These are phyloP conservation scores for Malassezia slooffiae DNA, from an alignment of 1,284 basidiomycete species.

Conservation along the genomic window DNA sequence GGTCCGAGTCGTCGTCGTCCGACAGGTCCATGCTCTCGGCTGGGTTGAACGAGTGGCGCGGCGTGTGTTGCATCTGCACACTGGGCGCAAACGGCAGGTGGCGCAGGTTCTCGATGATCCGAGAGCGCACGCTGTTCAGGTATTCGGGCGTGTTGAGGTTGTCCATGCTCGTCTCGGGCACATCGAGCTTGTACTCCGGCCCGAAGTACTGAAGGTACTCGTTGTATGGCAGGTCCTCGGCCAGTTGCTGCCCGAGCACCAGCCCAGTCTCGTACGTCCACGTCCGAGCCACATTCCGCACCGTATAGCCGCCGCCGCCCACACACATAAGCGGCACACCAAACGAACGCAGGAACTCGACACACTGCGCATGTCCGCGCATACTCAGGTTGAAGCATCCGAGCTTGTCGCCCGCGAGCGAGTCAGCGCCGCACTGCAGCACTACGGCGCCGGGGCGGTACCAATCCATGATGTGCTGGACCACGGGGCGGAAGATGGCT, in stretches of 20 bases:
- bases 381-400: conserved; percentile 94
- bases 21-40: conserved; percentile 53
- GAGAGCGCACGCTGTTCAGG: conserved; percentile 63
- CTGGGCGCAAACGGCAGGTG: conserved; percentile 72
- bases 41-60: conserved; percentile 51
- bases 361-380: conserved; percentile 81
- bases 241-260: conserved; percentile 74
- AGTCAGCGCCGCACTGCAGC: conserved; percentile 91
- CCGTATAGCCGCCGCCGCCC: conserved; percentile 92
- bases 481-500: conserved; percentile 56
- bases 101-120: conserved; percentile 66
- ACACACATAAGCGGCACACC: conserved; percentile 80
- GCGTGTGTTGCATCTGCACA: conserved; percentile 74
- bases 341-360: conserved; percentile 71
- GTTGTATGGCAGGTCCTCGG: conserved; percentile 72
- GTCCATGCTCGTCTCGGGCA: conserved; percentile 83
- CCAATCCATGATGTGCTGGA: conserved; percentile 77
- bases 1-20: conserved; percentile 45
- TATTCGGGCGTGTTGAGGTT: conserved; percentile 79
- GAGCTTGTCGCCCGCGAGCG: conserved; percentile 84
- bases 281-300: conserved; percentile 76
- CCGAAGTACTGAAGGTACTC: conserved; percentile 98
- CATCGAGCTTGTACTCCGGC: conserved; percentile 84
- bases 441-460: conserved; percentile 80
- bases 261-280: conserved; percentile 98